Conservation (phyloP, 1,284 basidiomycete species). For the Pascua guehoae region DNA sequence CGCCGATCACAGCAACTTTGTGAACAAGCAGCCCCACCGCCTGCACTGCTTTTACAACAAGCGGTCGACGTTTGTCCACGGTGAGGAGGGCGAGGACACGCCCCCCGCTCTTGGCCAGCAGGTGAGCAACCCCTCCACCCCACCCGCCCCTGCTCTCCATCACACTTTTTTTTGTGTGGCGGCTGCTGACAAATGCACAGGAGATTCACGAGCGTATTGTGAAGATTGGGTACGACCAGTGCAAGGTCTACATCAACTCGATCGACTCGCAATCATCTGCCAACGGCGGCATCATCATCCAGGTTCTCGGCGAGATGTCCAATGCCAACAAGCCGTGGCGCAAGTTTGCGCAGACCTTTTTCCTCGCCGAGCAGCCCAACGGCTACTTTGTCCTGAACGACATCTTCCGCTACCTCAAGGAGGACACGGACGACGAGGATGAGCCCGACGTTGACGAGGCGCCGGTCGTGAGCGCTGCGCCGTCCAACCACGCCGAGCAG, state of each 20-base stretch:
- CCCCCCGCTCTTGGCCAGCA: conserved; percentile 82
- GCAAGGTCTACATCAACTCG: conserved; percentile 96
- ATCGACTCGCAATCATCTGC: conserved; percentile 92
- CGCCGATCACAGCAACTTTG: conserved; percentile 64
- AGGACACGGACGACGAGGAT: conserved; percentile 79
- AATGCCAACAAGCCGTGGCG: conserved; percentile 85
- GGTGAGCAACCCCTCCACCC: conserved; percentile 56
- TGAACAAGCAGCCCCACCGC: conserved; percentile 94
- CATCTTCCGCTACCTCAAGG: conserved; percentile 98
- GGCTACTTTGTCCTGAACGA: conserved; percentile 99
- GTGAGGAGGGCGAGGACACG: conserved; percentile 90
- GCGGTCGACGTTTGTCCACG: conserved; percentile 92
- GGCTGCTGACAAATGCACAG: conserved; percentile 52
- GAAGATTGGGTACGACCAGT: conserved; percentile 88
- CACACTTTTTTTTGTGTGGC: background rate
- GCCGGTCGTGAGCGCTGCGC: conserved; percentile 26
- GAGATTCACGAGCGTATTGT: conserved; percentile 97
- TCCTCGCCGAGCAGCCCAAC: conserved; percentile 97
- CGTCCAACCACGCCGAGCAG: conserved; percentile 20
- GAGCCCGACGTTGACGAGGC: conserved; percentile 32
- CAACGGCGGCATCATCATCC: conserved; percentile 94
- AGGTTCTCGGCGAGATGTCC: conserved; percentile 98
- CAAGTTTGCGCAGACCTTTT: conserved; percentile 99
- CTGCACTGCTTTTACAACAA: conserved; percentile 99
- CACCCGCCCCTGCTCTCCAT: too few species aligned